Evolutionary conservation across 1,139 yeast genomes (phyloP).

Genomic region (Geotrichum histeridarum): DNA sequence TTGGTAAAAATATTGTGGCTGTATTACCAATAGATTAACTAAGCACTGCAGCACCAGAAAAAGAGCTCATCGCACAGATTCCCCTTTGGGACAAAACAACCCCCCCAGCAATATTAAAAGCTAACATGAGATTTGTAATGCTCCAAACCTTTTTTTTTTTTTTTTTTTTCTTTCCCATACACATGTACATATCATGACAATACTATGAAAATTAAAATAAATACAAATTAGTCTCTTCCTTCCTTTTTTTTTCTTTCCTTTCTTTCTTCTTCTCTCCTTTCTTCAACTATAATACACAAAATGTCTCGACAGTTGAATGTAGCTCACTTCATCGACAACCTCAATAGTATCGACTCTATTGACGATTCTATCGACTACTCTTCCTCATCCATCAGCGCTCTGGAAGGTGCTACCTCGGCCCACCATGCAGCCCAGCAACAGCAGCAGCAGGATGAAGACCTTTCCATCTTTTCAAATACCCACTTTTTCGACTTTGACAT

Average conservation of each 20-base stretch:
- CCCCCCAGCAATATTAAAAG: no score
- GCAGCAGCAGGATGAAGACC: constrained; percentile 35
- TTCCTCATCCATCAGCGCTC: background rate
- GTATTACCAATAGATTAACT: no score
- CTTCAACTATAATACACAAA: background rate
- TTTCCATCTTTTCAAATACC: constrained; percentile 41
- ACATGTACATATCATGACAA: background rate
- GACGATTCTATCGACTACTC: constrained; percentile 5
- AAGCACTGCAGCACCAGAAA: no score
- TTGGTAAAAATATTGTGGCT: no score
- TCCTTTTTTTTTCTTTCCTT: background rate
- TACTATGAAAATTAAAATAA: background rate
- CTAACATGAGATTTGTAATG: no score
- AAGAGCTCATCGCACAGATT: no score
- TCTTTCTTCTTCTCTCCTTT: background rate
- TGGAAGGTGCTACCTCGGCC: background rate
- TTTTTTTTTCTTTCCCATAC: background rate
- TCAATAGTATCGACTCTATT: constrained; percentile 33
- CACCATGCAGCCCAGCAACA: background rate
- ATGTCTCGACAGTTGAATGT: constrained; percentile 28
- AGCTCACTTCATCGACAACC: constrained; percentile 34
- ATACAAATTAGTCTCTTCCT: background rate
- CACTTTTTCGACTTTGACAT: constrained; percentile 44
- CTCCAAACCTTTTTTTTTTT: background rate
- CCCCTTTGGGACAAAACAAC: no score